Conservation (phyloP, 768 basidiomycete genomes). For the Termitomyces sp. region DNA sequence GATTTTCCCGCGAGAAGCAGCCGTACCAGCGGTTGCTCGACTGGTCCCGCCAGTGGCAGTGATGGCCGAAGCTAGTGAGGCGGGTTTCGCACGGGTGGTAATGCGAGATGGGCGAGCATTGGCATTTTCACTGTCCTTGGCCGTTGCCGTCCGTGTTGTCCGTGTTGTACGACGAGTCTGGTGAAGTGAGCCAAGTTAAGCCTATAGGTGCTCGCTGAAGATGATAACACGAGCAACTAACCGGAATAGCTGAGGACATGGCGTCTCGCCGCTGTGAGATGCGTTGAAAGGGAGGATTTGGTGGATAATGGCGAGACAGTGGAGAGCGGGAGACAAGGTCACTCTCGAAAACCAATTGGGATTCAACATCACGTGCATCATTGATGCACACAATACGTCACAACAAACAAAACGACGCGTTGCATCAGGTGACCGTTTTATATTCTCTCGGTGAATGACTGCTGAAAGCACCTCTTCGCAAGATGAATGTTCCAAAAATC, state of each 20-base stretch:
- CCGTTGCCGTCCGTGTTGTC: constrained; percentile 37
- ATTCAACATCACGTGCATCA: constrained; percentile 41
- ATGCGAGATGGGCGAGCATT: constrained; percentile 59
- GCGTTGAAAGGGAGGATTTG: constrained; percentile 14
- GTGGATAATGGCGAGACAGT: constrained; percentile 17
- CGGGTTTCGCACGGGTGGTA: constrained; percentile 57
- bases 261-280: constrained; percentile 19
- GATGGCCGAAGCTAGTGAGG: constrained; percentile 37
- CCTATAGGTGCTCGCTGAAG: constrained; percentile 3
- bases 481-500: background rate
- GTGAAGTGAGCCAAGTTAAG: constrained; percentile 11
- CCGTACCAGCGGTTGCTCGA: constrained; percentile 41
- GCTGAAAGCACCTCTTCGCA: background rate
- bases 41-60: constrained; percentile 32
- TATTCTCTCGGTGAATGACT: too few relatives aligned
- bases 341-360: constrained; percentile 18
- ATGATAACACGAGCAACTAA: constrained; percentile 20
- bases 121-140: constrained; percentile 73
- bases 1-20: constrained; percentile 49
- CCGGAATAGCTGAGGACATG: constrained; percentile 47
- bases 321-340: constrained; percentile 17
- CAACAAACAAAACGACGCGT: constrained; percentile 27
- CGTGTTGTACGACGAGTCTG: constrained; percentile 72
- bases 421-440: constrained; percentile 28
- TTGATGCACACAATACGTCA: background rate